Conservation (phyloP, 495 filamentous ascomycete genomes). For the Aspergillus mulundensis region DNA sequence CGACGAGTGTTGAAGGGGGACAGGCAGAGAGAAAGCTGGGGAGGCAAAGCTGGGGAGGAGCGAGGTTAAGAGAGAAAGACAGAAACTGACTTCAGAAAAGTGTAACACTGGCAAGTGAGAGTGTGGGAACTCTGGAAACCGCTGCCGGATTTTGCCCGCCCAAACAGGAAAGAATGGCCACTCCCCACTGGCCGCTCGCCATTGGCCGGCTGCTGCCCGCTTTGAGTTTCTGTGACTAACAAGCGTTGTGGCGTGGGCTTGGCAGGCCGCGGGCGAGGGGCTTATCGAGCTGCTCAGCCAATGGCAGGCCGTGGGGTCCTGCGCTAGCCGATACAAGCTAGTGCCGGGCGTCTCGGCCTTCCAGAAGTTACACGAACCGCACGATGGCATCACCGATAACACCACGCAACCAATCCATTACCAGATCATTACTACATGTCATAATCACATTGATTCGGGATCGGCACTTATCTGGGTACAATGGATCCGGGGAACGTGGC, state of each 20-base stretch:
- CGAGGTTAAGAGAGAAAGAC: not conserved
- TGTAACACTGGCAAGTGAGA: not conserved
- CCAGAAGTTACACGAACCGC: not conserved
- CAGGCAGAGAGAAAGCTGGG: not conserved
- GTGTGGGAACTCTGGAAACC: slow-evolving; percentile 1
- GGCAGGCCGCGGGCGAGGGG: not conserved
- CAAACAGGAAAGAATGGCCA: not conserved
- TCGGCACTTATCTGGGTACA: not conserved
- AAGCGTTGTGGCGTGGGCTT: slow-evolving; percentile 1
- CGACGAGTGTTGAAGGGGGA: not conserved
- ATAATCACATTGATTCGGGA: not conserved
- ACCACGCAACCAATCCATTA: not conserved
- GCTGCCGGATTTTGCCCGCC: slow-evolving; percentile 2
- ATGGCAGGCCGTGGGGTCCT: not conserved
- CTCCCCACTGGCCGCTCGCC: not conserved
- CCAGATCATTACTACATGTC: not conserved
- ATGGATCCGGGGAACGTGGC: not conserved
- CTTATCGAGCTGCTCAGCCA: slow-evolving; percentile 1
- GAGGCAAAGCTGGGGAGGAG: not conserved
- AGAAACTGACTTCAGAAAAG: not conserved
- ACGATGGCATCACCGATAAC: not conserved
- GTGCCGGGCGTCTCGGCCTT: not conserved
- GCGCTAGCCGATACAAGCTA: not conserved
- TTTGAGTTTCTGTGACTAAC: slow-evolving; percentile 7
- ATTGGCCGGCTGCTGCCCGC: not conserved